Base-by-base conservation (phyloP, 1,284 basidiomycete genomes). In the Gomphus bonarii region DNA sequence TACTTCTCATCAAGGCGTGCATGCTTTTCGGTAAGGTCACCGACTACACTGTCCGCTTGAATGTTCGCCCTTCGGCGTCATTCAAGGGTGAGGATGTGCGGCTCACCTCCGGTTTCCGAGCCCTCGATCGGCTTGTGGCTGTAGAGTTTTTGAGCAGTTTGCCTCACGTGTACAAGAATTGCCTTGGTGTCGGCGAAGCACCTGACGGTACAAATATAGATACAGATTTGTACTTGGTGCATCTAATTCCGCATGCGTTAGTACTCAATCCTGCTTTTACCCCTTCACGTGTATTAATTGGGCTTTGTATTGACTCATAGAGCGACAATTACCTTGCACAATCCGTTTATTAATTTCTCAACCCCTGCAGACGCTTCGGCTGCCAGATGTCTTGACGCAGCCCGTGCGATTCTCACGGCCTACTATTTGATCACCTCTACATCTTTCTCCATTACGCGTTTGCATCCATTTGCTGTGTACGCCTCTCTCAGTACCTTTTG, bases 11-110 rank as follows among this genome's bases (percentile, higher is more conserved):
- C 65, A 91, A 91, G 66, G 77, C 83, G 3, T 74, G 86, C 50
- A 88, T 91, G 85, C 68, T 91, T 20, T 91, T 91, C 65, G 88
- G 88, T 40, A 78, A 76, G 48, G 86, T 91, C 18, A 91, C 88
- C 1, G 88, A 91, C 67, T 88, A 82, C 68, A 88, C 85, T 63
- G 85, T 88, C 25, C 80, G 86, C 28, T 78, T 80, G 46, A 84
- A 81, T 64, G 59, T 63, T 42, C 62, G 58, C 14, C 55, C 49
- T 28, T 44, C 50, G 16, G 28, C 18, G n/a, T 35, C 18, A 18
- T 6, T 44, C n/a, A 53, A 58, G 20, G 44, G 20, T 31, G 40
- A 46, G 25, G 48, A 54, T 47, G 49, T 55, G 73, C 75, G 25
- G 85, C 83, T 65, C 71, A 71, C 46, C 65, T 83, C 76, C 0